These are phyloP conservation scores for Paraleonurus japonicus DNA, from an alignment of 257 asterid species.

Conservation along the genomic window DNA sequence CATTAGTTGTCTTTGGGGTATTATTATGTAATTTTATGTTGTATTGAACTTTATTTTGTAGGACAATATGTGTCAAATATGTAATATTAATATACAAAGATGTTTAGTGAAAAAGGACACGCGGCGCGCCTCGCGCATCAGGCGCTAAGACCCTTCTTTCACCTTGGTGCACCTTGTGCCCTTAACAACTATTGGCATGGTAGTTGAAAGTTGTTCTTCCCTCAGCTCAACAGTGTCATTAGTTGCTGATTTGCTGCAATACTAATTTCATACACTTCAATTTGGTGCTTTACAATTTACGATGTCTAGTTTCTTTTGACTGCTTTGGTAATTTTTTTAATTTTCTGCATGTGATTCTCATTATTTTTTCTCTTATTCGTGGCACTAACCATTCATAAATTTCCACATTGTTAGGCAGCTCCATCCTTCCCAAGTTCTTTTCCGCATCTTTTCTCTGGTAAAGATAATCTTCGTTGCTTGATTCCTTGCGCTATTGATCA, in stretches of 20 bases:
- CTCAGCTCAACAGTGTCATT: background rate
- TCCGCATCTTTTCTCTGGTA: conserved; percentile 79
- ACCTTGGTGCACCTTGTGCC: no score
- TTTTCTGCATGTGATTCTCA: conserved; percentile 4
- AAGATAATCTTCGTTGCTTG: conserved; percentile 76
- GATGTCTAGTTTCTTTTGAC: background rate
- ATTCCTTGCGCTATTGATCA: conserved; percentile 98
- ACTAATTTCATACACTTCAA: background rate
- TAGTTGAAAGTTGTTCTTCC: background rate
- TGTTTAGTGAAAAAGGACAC: no score
- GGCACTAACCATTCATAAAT: conserved; percentile 15
- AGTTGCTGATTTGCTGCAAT: background rate
- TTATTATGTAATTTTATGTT: no score
- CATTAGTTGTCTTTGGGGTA: no score
- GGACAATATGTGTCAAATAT: no score
- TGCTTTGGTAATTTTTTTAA: background rate
- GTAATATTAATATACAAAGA: no score
- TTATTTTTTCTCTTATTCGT: conserved; percentile 4
- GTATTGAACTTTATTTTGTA: no score
- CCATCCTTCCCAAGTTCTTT: conserved; percentile 96
- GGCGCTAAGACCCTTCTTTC: no score
- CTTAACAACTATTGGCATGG: background rate
- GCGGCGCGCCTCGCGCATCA: no score
- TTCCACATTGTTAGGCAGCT: conserved; percentile 60
- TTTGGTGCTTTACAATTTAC: background rate